Conservation (phyloP, 192 early-diverging fungal genomes). For the Chytriomyces sp. region DNA sequence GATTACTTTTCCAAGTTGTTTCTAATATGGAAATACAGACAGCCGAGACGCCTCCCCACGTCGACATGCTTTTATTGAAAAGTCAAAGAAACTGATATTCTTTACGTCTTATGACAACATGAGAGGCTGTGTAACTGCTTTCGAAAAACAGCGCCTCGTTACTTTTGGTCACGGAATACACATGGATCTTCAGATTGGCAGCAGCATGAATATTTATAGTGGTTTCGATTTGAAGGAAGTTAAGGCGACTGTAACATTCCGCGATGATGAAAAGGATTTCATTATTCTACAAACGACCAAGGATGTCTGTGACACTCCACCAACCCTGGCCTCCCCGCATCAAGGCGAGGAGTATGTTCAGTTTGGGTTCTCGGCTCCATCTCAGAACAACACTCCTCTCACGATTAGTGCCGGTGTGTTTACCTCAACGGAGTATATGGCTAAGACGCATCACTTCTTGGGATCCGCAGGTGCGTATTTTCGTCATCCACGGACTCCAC, state of each 20-base stretch:
- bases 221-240: neutral
- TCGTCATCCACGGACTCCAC: neutral
- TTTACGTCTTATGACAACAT: neutral
- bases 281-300: neutral
- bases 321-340: neutral
- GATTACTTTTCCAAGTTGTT: neutral
- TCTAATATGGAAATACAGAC: conserved; percentile 3
- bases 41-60: conserved; percentile 2
- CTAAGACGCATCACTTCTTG: neutral
- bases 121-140: neutral
- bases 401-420: neutral
- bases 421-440: neutral
- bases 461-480: neutral
- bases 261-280: conserved; percentile 4
- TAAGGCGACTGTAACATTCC: neutral
- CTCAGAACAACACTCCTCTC: neutral
- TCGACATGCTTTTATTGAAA: neutral
- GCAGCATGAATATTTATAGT: neutral
- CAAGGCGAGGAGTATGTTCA: neutral
- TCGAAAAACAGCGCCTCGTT: neutral
- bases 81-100: neutral
- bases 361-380: neutral
- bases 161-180: conserved; percentile 3
- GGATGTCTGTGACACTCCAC: conserved; percentile 5
- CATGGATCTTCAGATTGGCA: neutral